Percentiles rank a stretch among this genome's conserved stretches.
These are phyloP conservation scores for Myriosclerotinia scirpicola DNA, from an alignment of 2,329 filamentous ascomycete species.

Conservation along the genomic window DNA sequence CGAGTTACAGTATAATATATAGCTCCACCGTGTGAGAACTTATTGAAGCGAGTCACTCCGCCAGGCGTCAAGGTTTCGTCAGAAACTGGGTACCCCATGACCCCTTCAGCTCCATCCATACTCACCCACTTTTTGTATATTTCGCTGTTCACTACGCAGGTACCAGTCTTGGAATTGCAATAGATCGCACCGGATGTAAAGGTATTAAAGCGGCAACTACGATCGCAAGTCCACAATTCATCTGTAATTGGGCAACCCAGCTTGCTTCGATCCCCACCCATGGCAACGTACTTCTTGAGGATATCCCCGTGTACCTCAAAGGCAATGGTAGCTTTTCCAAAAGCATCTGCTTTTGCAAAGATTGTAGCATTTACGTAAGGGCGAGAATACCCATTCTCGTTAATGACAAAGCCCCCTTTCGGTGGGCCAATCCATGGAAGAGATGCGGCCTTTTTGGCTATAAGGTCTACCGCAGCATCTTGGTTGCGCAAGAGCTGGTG, in stretches of 20 bases:
- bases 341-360: slow-evolving; percentile 17
- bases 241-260: slow-evolving; percentile 12
- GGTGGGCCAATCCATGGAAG: slow-evolving; percentile 14
- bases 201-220: slow-evolving; percentile 7
- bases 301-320: slow-evolving; percentile 19
- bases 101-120: slow-evolving; percentile 7
- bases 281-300: slow-evolving; percentile 4
- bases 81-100: slow-evolving; percentile 12
- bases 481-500: slow-evolving; percentile 15
- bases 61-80: slow-evolving; percentile 7
- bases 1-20: slow-evolving; percentile 18
- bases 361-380: slow-evolving; percentile 9
- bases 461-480: slow-evolving; percentile 12
- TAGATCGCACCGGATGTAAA: slow-evolving; percentile 13
- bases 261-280: slow-evolving; percentile 6
- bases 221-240: slow-evolving; percentile 4
- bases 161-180: slow-evolving; percentile 15
- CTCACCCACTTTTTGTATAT: slow-evolving; percentile 15
- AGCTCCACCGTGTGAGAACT: slow-evolving; percentile 14
- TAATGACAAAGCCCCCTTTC: slow-evolving; percentile 5
- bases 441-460: slow-evolving; percentile 10
- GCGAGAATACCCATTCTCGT: slow-evolving; percentile 15
- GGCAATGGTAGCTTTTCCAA: slow-evolving; percentile 11
- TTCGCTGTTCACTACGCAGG: not conserved
- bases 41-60: slow-evolving; percentile 17